Evolutionary conservation across 306 rosid genomes (phyloP).

Genomic region (Begonia peltatifolia): DNA sequence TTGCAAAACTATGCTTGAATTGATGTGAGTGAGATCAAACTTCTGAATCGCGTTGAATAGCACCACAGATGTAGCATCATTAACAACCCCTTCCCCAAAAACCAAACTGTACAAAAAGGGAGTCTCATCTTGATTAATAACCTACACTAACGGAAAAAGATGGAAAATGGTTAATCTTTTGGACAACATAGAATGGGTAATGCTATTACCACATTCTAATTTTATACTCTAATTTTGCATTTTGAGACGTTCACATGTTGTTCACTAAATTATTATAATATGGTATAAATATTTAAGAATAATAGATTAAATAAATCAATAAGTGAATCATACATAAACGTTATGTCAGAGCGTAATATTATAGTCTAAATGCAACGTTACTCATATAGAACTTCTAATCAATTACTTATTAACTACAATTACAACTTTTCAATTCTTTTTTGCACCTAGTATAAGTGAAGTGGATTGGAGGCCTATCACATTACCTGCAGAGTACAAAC

Average conservation of each 20-base stretch:
- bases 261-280: no score
- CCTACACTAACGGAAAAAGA: constrained; percentile 28
- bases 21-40: constrained; percentile 72
- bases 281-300: no score
- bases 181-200: neutral
- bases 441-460: no score
- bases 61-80: constrained; percentile 92
- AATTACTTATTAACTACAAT: no score
- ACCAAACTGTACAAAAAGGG: constrained; percentile 75
- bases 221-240: no score
- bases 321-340: no score
- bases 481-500: constrained; percentile 87
- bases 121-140: constrained; percentile 87
- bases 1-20: constrained; percentile 47
- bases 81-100: constrained; percentile 93
- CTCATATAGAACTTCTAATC: no score
- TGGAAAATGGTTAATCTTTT: neutral
- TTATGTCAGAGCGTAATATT: neutral
- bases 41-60: constrained; percentile 94
- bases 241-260: no score
- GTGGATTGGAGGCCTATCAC: neutral
- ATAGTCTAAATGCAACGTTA: no score
- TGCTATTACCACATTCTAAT: no score
- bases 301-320: no score
- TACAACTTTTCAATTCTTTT: no score